A percentile compares a stretch with the other conserved stretches of the same genome.
Conservation (phyloP, 805 yeast genomes). For the Saturnispora quitensis region DNA sequence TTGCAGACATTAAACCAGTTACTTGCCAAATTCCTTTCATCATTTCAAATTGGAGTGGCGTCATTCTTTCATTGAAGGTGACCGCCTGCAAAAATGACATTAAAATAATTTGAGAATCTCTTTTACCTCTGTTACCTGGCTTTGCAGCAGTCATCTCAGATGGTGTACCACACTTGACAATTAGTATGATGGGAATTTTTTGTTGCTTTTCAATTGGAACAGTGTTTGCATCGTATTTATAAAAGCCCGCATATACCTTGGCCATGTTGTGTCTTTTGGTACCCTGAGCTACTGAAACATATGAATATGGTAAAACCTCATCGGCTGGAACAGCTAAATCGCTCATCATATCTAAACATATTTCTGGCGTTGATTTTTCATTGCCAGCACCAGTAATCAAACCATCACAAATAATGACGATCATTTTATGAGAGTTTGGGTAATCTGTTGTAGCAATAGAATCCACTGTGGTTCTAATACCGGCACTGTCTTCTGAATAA, state of each 20-base stretch:
- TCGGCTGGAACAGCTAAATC: conserved; percentile 64
- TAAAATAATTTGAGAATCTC: conserved; percentile 85
- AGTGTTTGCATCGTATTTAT: conserved; percentile 69
- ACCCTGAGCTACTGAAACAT: conserved; percentile 94
- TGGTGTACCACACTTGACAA: conserved; percentile 86
- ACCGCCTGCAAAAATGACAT: conserved; percentile 86
- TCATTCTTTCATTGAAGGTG: conserved; percentile 91
- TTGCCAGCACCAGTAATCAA: conserved; percentile 91
- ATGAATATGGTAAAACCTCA: conserved; percentile 72
- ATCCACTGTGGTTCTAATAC: conserved; percentile 80
- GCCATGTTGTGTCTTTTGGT: conserved; percentile 96
- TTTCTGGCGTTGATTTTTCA: conserved; percentile 80
- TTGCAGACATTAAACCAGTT: conserved; percentile 77
- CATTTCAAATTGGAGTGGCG: conserved; percentile 76
- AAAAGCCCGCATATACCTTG: conserved; percentile 89
- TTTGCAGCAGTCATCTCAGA: conserved; percentile 59
- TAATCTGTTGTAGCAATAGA: conserved; percentile 92
- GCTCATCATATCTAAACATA: conserved; percentile 78
- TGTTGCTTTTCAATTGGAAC: conserved; percentile 77
- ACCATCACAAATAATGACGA: conserved; percentile 88
- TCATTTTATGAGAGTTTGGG: conserved; percentile 88
- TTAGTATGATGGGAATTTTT: conserved; percentile 65
- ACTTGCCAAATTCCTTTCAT: conserved; percentile 67
- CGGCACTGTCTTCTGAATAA: conserved; percentile 86
- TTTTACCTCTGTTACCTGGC: conserved; percentile 94